phyloP scores from a whole-genome alignment of 495 filamentous ascomycete genomes.

The Penicillium steckii region DNA sequence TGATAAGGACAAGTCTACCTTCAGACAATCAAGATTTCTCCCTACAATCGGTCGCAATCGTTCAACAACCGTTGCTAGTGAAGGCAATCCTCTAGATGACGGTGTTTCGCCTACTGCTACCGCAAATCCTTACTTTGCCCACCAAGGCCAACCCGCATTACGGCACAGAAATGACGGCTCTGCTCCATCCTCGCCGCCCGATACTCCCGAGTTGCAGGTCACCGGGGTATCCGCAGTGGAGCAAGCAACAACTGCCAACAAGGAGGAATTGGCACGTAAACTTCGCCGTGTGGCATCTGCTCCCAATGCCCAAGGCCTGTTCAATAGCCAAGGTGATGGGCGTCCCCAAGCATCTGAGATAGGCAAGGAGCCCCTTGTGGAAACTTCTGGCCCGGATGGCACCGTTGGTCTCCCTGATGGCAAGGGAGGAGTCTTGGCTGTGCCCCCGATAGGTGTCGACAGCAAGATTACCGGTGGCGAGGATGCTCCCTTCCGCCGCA shows the following conservation, averaged over 20 bases:
- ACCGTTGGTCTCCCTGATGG: constrained; percentile 58
- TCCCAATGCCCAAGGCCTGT: constrained; percentile 94
- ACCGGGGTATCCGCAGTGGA: constrained; percentile 70
- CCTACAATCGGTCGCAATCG: constrained; percentile 73
- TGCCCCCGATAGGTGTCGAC: constrained; percentile 39
- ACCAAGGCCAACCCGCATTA: constrained; percentile 89
- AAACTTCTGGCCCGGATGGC: constrained; percentile 52
- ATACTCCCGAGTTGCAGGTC: constrained; percentile 77
- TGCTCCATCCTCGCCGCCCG: constrained; percentile 94
- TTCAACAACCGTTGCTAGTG: constrained; percentile 88
- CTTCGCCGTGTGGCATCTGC: constrained; percentile 91
- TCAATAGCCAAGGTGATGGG: constrained; percentile 63
- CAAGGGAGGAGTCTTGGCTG: constrained; percentile 40
- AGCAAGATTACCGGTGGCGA: constrained; percentile 48
- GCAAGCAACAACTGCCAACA: constrained; percentile 75
- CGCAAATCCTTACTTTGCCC: constrained; percentile 95
- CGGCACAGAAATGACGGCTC: constrained; percentile 94
- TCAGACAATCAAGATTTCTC: constrained; percentile 82
- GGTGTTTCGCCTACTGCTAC: constrained; percentile 86
- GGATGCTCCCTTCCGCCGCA: constrained; percentile 81
- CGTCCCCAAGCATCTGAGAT: constrained; percentile 79
- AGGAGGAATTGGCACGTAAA: constrained; percentile 91
- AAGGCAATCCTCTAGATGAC: constrained; percentile 88
- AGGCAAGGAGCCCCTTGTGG: constrained; percentile 69
- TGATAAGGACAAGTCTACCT: constrained; percentile 58